A percentile compares a stretch with the other conserved stretches of the same genome.
Evolutionary conservation across 163 green algal species (phyloP).

Genomic region (Chloroidium sp.): DNA sequence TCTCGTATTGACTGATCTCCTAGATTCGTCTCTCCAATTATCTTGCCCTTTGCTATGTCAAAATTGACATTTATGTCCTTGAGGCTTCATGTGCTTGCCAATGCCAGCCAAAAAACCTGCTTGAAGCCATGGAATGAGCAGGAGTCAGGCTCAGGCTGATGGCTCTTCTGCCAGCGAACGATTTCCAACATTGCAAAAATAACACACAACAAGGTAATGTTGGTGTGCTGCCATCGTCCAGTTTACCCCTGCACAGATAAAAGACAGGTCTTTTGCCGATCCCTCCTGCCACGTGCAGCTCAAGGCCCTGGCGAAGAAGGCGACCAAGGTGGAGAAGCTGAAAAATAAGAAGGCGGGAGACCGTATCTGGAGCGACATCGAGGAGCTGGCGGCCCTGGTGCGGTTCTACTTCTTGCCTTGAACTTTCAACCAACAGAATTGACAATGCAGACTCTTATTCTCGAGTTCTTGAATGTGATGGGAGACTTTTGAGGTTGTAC

Average conservation of each 20-base stretch:
- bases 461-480: background rate
- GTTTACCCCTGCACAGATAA: background rate
- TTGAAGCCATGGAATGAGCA: too few species aligned
- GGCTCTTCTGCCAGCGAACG: too few species aligned
- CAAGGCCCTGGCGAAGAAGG: conserved; percentile 55
- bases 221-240: background rate
- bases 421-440: background rate
- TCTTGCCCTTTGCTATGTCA: too few species aligned
- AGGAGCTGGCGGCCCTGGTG: conserved; percentile 19
- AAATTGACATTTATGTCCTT: too few species aligned
- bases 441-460: background rate
- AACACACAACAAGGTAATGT: too few species aligned
- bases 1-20: too few species aligned
- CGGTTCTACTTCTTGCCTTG: too few species aligned
- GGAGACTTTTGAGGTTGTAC: background rate
- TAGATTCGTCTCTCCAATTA: too few species aligned
- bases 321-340: conserved; percentile 79
- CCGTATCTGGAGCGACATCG: conserved; percentile 62
- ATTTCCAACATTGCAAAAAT: too few species aligned
- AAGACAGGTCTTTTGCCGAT: background rate
- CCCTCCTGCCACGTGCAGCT: conserved; percentile 16
- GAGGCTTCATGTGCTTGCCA: too few species aligned
- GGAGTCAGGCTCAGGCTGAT: too few species aligned
- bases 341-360: conserved; percentile 70
- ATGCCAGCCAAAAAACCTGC: too few species aligned